These are phyloP conservation scores for Candida pseudofarinosa DNA, from an alignment of 805 yeast genomes.

Conservation along the genomic window DNA sequence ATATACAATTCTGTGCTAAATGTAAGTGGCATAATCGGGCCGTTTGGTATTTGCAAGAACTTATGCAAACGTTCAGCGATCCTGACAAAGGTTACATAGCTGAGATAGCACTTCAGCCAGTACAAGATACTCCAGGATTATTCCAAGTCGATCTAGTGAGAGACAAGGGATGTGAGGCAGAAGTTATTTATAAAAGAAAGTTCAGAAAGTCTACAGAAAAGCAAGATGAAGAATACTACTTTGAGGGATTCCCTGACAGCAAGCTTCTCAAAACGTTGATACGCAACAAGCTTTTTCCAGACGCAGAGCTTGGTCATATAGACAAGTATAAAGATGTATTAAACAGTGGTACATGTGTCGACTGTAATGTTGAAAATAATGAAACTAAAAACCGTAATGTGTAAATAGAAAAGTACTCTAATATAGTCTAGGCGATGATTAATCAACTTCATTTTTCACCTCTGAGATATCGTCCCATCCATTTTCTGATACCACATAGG, in stretches of 20 bases:
- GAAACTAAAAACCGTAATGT: not conserved
- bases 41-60: conserved; percentile 82
- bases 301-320: conserved; percentile 57
- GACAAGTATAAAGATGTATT: conserved; percentile 32
- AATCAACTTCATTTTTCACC: conserved; percentile 7
- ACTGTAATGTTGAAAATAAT: not conserved
- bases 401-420: conserved; percentile 1
- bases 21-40: conserved; percentile 91
- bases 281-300: conserved; percentile 56
- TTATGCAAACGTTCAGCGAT: conserved; percentile 74
- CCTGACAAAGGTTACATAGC: conserved; percentile 33
- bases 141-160: conserved; percentile 16
- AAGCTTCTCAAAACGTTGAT: conserved; percentile 69
- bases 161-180: conserved; percentile 2
- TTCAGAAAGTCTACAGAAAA: conserved; percentile 35
- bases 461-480: conserved; percentile 41
- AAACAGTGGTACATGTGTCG: conserved; percentile 2
- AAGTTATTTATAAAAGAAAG: conserved; percentile 47
- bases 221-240: conserved; percentile 25
- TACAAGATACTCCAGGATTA: conserved; percentile 19
- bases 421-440: not conserved
- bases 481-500: conserved; percentile 43
- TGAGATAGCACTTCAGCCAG: conserved; percentile 29
- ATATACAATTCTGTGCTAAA: conserved; percentile 71
- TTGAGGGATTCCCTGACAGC: conserved; percentile 85